Evolutionary conservation across 305 asterid species (phyloP).

Genomic region (Caryopteris hybrid): DNA sequence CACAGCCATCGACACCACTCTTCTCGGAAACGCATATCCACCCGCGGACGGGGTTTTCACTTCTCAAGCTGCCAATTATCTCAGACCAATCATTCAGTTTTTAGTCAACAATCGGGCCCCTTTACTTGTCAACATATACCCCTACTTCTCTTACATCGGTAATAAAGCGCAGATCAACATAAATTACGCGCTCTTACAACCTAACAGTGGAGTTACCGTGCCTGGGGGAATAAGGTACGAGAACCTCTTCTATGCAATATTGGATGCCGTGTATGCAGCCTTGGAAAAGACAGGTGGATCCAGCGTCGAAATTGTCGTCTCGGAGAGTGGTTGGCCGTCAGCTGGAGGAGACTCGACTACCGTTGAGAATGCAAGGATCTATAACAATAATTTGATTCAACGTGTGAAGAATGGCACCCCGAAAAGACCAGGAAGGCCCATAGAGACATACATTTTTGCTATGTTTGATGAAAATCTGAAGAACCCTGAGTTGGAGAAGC

Average conservation of each 20-base stretch:
- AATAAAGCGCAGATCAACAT: slow-evolving; percentile 28
- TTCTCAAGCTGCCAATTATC: slow-evolving; percentile 14
- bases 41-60: slow-evolving; percentile 39
- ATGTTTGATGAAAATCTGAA: slow-evolving; percentile 20
- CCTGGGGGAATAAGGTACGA: slow-evolving; percentile 20
- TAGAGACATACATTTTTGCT: slow-evolving; percentile 4
- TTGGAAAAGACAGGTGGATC: slow-evolving; percentile 32
- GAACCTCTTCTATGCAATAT: slow-evolving; percentile 32
- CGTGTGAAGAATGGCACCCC: slow-evolving; percentile 21
- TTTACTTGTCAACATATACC: slow-evolving; percentile 31
- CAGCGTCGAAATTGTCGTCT: slow-evolving; percentile 31
- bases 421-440: not conserved
- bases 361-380: slow-evolving; percentile 18
- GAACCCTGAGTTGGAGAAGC: slow-evolving; percentile 36
- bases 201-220: slow-evolving; percentile 10
- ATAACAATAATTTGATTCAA: slow-evolving; percentile 24
- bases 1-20: slow-evolving; percentile 31
- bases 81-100: slow-evolving; percentile 26
- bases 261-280: slow-evolving; percentile 32
- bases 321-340: slow-evolving; percentile 47
- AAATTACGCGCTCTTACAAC: slow-evolving; percentile 27
- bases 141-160: slow-evolving; percentile 29
- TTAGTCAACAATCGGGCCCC: slow-evolving; percentile 19
- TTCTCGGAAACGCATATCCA: slow-evolving; percentile 35
- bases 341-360: slow-evolving; percentile 24